Conservation (phyloP, 2,329 filamentous ascomycete species). For the Penicillium polonicum region DNA sequence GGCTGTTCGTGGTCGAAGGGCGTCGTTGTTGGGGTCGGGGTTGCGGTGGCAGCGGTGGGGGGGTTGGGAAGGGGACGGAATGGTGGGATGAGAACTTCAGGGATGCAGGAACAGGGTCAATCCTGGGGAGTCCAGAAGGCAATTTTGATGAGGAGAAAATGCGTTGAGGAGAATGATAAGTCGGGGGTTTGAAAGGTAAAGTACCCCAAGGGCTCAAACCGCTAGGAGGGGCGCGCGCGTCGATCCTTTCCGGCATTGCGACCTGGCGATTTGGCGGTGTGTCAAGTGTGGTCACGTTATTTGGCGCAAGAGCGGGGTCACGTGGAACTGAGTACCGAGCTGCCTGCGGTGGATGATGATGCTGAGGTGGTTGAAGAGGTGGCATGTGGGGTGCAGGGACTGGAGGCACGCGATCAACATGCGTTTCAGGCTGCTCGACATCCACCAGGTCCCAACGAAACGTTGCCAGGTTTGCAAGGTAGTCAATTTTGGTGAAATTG, state of each 20-base stretch:
- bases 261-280: background rate
- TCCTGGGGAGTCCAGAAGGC: background rate
- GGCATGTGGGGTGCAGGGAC: background rate
- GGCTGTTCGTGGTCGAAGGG: background rate
- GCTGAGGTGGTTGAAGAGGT: background rate
- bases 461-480: slow-evolving; percentile 54
- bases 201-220: background rate
- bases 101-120: background rate
- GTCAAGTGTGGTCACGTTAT: slow-evolving; percentile 6
- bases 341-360: background rate
- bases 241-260: background rate
- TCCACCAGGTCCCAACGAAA: slow-evolving; percentile 64
- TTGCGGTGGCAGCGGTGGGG: background rate
- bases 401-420: slow-evolving; percentile 13
- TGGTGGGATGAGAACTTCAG: background rate
- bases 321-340: background rate
- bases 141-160: background rate
- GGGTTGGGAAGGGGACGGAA: background rate
- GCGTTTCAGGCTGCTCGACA: background rate
- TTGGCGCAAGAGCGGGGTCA: slow-evolving; percentile 1
- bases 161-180: background rate
- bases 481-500: slow-evolving; percentile 45
- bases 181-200: background rate
- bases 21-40: background rate
- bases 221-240: background rate